Conservation (phyloP, 495 filamentous ascomycete genomes). For the Talaromyces wortmannii region DNA sequence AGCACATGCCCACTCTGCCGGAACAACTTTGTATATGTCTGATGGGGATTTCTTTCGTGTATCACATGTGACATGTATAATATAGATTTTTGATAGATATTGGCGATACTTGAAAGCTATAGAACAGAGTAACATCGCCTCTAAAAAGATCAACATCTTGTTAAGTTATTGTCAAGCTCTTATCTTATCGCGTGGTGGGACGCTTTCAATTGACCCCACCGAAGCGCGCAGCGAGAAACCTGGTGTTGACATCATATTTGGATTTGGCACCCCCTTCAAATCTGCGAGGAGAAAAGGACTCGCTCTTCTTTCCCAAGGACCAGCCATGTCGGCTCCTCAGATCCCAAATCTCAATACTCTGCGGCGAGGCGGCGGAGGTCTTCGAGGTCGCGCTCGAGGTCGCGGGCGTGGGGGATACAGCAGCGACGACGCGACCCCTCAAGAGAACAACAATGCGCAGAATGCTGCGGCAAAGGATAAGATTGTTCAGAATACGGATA, state of each 20-base stretch:
- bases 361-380: constrained; percentile 39
- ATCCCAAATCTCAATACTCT: constrained; percentile 73
- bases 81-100: neutral
- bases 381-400: constrained; percentile 36
- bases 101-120: too few relatives aligned
- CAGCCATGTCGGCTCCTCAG: constrained; percentile 57
- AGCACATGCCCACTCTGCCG: constrained; percentile 86
- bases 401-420: constrained; percentile 16
- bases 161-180: neutral
- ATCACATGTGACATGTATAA: neutral
- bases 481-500: constrained; percentile 82
- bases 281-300: too few relatives aligned
- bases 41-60: constrained; percentile 6
- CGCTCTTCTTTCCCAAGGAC: neutral
- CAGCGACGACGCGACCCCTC: constrained; percentile 14
- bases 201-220: neutral
- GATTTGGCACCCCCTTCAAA: neutral
- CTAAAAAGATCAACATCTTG: neutral
- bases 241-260: neutral
- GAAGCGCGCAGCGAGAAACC: neutral
- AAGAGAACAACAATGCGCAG: constrained; percentile 1
- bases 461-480: constrained; percentile 39
- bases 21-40: constrained; percentile 69
- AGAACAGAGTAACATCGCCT: too few relatives aligned
- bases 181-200: neutral